Conservation (phyloP, 257 asterid species). For the Plantago major region DNA sequence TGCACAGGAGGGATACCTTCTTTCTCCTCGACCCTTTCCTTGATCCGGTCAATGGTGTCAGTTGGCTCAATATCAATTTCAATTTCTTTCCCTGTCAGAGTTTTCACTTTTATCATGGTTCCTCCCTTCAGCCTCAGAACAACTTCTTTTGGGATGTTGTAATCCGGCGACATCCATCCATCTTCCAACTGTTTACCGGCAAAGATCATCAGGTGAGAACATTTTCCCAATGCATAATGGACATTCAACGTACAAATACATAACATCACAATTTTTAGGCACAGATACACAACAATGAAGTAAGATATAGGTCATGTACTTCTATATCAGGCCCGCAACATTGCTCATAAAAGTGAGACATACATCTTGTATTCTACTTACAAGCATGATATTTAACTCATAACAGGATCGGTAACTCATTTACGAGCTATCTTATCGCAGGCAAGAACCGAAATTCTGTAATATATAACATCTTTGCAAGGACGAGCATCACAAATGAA, state of each 20-base stretch:
- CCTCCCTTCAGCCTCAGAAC: constrained; percentile 68
- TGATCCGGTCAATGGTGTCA: constrained; percentile 64
- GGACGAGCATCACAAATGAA: background rate
- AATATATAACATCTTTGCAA: background rate
- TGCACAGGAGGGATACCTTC: constrained; percentile 72
- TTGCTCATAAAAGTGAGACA: no score
- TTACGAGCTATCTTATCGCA: no score
- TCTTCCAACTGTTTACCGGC: constrained; percentile 79
- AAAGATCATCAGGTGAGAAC: constrained; percentile 24
- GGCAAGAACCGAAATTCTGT: background rate
- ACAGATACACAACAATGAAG: no score
- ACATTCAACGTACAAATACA: no score
- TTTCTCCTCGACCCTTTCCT: constrained; percentile 75
- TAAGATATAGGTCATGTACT: no score
- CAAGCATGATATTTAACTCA: no score
- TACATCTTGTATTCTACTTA: no score
- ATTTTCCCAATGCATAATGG: no score
- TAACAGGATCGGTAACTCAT: no score
- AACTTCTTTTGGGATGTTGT: constrained; percentile 25
- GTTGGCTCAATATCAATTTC: constrained; percentile 70
- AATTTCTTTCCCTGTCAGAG: constrained; percentile 68
- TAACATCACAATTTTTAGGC: no score
- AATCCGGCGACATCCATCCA: constrained; percentile 64
- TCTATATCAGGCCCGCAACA: no score
- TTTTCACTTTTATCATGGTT: constrained; percentile 74